phyloP scores from a whole-genome alignment of 306 rosid genomes.

The Lathyrus aphaca region DNA sequence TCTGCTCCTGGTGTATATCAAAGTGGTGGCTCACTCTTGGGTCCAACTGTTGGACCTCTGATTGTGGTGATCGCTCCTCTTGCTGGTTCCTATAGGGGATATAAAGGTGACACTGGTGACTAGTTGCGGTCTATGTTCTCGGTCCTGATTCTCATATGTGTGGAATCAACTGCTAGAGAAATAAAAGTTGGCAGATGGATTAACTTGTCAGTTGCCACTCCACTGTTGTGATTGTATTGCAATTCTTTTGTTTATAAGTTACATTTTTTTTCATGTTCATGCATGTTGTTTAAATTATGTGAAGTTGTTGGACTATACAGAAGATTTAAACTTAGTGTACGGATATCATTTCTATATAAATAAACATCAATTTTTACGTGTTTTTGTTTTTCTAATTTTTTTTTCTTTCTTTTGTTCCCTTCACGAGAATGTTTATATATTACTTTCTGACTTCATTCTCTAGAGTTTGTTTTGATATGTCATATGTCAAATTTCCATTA shows the following conservation, averaged over 20 bases:
- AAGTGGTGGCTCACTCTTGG: slow-evolving; percentile 71
- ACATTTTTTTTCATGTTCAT: slow-evolving; percentile 9
- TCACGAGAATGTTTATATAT: too few relatives aligned
- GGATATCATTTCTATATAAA: too few relatives aligned
- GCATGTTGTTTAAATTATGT: slow-evolving; percentile 44
- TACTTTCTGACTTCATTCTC: too few relatives aligned
- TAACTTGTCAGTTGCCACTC: slow-evolving; percentile 1
- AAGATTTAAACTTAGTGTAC: too few relatives aligned
- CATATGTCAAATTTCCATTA: too few relatives aligned
- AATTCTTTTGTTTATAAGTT: slow-evolving; percentile 27
- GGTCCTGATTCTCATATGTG: slow-evolving; percentile 68
- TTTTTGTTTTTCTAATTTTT: too few relatives aligned
- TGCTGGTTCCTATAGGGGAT: slow-evolving; percentile 81
- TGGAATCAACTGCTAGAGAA: slow-evolving; percentile 90
- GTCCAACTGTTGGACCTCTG: slow-evolving; percentile 74
- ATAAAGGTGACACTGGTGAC: slow-evolving; percentile 84
- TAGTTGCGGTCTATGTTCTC: slow-evolving; percentile 93
- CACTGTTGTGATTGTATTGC: slow-evolving; percentile 36
- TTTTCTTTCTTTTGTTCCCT: too few relatives aligned
- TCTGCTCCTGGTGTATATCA: slow-evolving; percentile 56
- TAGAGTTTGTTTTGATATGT: too few relatives aligned
- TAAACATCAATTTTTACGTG: too few relatives aligned
- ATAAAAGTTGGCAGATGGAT: slow-evolving; percentile 28
- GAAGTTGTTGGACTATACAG: slow-evolving; percentile 45
- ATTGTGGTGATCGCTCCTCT: slow-evolving; percentile 83